Conservation (phyloP, 2,329 filamentous ascomycete species). For the Didymella pomorum region DNA sequence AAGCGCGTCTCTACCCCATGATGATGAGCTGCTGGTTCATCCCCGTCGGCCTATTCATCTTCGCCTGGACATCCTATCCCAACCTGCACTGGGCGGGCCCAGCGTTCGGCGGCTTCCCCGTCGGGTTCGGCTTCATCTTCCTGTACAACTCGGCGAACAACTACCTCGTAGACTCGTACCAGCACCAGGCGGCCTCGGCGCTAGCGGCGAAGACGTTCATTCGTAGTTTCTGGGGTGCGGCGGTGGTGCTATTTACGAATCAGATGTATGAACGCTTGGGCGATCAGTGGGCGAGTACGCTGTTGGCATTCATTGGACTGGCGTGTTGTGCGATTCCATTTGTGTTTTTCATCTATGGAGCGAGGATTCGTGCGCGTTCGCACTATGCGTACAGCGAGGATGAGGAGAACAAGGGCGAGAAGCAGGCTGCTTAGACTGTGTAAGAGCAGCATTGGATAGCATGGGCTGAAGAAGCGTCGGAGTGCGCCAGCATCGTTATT, state of each 20-base stretch:
- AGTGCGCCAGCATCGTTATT: not conserved
- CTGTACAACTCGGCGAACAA: conserved; percentile 73
- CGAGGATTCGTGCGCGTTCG: conserved; percentile 70
- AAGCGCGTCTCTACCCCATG: conserved; percentile 81
- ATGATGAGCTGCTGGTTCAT: conserved; percentile 65
- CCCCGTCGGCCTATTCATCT: conserved; percentile 71
- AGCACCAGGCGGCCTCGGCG: conserved; percentile 79
- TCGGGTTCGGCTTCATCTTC: conserved; percentile 85
- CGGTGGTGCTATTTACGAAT: conserved; percentile 77
- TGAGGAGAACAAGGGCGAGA: conserved; percentile 54
- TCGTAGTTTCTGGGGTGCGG: conserved; percentile 81
- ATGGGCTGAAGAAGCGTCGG: not conserved
- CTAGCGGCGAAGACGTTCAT: conserved; percentile 84
- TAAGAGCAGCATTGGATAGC: not conserved
- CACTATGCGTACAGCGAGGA: conserved; percentile 75
- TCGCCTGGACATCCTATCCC: conserved; percentile 73
- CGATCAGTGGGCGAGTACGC: conserved; percentile 76
- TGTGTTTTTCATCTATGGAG: conserved; percentile 81
- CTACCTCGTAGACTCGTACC: conserved; percentile 69
- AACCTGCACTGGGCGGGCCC: conserved; percentile 75
- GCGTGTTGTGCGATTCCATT: conserved; percentile 85
- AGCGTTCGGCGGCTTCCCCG: conserved; percentile 68
- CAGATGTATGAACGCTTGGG: conserved; percentile 75
- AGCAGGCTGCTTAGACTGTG: conserved; percentile 27
- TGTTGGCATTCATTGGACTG: conserved; percentile 77